Percentiles rank a stretch among this genome's conserved stretches.
These are phyloP conservation scores for Pythium scleroteichum DNA, from an alignment of 352 stramenopile genomes.

Conservation along the genomic window DNA sequence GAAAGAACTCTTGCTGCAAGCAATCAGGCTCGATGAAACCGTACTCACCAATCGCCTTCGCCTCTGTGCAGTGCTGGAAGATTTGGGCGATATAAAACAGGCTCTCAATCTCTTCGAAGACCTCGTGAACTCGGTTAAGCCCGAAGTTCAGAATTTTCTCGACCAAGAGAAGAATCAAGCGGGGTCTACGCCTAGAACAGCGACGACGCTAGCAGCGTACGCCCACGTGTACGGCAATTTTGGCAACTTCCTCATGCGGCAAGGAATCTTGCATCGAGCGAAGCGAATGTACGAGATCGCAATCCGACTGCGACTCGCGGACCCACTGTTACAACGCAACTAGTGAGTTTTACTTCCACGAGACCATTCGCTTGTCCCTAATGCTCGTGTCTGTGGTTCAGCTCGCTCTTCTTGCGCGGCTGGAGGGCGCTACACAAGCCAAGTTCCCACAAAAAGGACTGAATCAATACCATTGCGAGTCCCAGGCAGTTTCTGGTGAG, in stretches of 20 bases:
- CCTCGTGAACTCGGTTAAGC: conserved; percentile 10
- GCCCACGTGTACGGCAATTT: conserved; percentile 30
- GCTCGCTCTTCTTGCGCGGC: conserved; percentile 4
- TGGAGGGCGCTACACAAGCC: not conserved
- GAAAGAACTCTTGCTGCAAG: conserved; percentile 29
- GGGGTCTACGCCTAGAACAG: not conserved
- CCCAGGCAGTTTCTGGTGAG: not conserved
- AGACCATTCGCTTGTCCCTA: not conserved
- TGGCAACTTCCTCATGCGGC: conserved; percentile 22
- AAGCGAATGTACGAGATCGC: conserved; percentile 28
- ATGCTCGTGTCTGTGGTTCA: not conserved
- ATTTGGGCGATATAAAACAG: not conserved
- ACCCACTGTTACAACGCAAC: conserved; percentile 25
- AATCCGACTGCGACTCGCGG: conserved; percentile 3
- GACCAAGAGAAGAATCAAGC: not conserved
- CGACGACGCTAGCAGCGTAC: not conserved
- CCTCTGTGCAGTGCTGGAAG: conserved; percentile 17
- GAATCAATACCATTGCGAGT: not conserved
- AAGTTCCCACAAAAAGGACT: not conserved
- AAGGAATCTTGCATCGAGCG: conserved; percentile 5
- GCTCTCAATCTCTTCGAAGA: conserved; percentile 19
- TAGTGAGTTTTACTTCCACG: conserved; percentile 21
- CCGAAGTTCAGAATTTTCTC: not conserved
- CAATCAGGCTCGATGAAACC: conserved; percentile 19
- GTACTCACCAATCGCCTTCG: conserved; percentile 28